A percentile compares a stretch with the other conserved stretches of the same genome.
Evolutionary conservation across 208 protist species (phyloP).

Genomic region (Leishmania braziliensis): DNA sequence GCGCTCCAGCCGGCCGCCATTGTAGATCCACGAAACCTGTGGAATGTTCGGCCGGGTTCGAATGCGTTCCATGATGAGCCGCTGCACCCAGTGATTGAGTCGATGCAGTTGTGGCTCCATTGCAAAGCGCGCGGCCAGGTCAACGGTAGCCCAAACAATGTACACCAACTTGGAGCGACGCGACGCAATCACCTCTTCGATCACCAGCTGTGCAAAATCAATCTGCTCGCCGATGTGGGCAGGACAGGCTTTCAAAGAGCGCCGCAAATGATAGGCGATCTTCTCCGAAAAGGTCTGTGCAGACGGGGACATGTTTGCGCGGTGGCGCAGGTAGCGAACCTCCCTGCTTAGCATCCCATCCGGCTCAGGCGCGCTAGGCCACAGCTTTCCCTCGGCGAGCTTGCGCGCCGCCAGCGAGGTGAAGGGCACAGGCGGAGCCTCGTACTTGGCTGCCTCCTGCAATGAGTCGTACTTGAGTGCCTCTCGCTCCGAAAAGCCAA

Average conservation of each 20-base stretch:
- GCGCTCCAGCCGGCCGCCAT: conserved; percentile 74
- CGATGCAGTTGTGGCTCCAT: conserved; percentile 85
- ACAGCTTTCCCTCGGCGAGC: conserved; percentile 83
- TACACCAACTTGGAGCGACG: conserved; percentile 88
- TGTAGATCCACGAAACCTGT: conserved; percentile 87
- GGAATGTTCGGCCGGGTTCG: conserved; percentile 87
- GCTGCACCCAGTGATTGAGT: conserved; percentile 89
- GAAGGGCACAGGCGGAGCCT: conserved; percentile 71
- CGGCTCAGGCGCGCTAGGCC: conserved; percentile 81
- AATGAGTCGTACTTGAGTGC: conserved; percentile 80
- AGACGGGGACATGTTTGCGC: conserved; percentile 86
- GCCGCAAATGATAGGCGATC: conserved; percentile 87
- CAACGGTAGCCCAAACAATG: conserved; percentile 92
- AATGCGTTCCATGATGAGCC: conserved; percentile 76
- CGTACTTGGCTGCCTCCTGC: conserved; percentile 72
- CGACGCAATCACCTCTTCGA: conserved; percentile 86
- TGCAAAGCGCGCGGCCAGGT: conserved; percentile 81
- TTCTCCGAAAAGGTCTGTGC: conserved; percentile 79
- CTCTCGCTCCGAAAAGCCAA: conserved; percentile 80
- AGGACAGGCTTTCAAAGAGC: conserved; percentile 81
- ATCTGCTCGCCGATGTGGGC: conserved; percentile 86
- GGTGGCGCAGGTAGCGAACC: conserved; percentile 75
- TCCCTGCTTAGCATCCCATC: conserved; percentile 82
- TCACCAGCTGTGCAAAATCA: conserved; percentile 91
- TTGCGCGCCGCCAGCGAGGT: conserved; percentile 85